Evolutionary conservation across 2,329 filamentous ascomycete genomes (phyloP).

Genomic region (Elsinoe necatrix): DNA sequence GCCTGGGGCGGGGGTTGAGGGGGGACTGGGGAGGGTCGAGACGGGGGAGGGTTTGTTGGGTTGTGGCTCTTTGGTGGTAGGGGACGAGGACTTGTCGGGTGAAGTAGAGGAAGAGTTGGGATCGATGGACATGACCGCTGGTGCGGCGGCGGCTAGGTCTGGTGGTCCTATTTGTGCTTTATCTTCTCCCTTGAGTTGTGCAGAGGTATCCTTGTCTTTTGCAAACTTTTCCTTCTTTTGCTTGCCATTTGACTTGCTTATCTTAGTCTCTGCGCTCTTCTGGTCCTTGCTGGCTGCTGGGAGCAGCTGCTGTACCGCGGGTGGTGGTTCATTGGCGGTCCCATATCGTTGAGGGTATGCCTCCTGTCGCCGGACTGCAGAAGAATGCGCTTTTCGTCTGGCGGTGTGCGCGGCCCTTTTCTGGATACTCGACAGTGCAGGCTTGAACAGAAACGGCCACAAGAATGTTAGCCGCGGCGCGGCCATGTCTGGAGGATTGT

Average conservation of each 20-base stretch:
- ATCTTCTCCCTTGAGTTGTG: slow-evolving; percentile 9
- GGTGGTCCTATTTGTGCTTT: slow-evolving; percentile 4
- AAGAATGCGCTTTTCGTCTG: slow-evolving; percentile 28
- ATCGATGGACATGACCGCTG: slow-evolving; percentile 14
- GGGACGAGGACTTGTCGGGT: slow-evolving; percentile 27
- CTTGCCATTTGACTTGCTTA: slow-evolving; percentile 20
- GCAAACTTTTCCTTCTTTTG: slow-evolving; percentile 10
- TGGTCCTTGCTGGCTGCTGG: slow-evolving; percentile 9
- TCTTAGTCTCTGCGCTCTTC: slow-evolving; percentile 23
- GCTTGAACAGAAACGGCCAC: slow-evolving; percentile 38
- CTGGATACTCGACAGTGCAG: slow-evolving; percentile 23
- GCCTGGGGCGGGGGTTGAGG: background rate
- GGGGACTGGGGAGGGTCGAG: background rate
- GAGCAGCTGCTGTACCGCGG: slow-evolving; percentile 26
- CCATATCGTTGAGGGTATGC: slow-evolving; percentile 36
- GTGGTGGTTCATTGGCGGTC: slow-evolving; percentile 39
- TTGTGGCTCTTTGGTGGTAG: slow-evolving; percentile 27
- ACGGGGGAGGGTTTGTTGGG: slow-evolving; percentile 29
- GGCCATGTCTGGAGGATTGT: slow-evolving; percentile 28
- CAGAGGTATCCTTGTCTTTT: slow-evolving; percentile 17
- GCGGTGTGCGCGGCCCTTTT: slow-evolving; percentile 23
- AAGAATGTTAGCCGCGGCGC: slow-evolving; percentile 39
- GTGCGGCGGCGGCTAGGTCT: slow-evolving; percentile 9
- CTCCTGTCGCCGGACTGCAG: slow-evolving; percentile 26
- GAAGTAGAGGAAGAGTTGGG: background rate